Evolutionary conservation across 75 land plant species (phyloP).

Genomic region (Picea sitchensis): DNA sequence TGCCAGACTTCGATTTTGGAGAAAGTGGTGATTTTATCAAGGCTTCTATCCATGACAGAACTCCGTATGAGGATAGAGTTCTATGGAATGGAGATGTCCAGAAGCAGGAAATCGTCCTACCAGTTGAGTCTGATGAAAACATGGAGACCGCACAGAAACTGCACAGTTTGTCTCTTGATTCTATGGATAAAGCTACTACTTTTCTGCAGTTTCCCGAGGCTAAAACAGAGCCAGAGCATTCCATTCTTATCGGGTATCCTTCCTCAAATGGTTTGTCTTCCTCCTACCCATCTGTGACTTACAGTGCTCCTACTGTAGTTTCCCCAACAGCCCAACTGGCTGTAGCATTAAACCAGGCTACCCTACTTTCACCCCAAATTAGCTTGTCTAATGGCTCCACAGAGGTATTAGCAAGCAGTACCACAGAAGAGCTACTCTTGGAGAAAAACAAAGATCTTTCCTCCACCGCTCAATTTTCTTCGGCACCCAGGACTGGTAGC

Average conservation of each 20-base stretch:
- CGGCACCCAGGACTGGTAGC: not conserved
- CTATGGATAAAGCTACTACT: not conserved
- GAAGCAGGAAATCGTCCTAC: not conserved
- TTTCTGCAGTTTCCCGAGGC: not conserved
- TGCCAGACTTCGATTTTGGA: not conserved
- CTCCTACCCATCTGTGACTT: conserved; percentile 5
- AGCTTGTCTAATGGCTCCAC: not conserved
- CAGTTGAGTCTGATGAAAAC: conserved; percentile 3
- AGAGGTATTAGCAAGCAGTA: not conserved
- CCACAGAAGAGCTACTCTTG: not conserved
- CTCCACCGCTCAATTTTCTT: not conserved
- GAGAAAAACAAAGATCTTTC: not conserved
- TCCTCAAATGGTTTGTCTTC: not conserved
- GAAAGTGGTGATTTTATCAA: not conserved
- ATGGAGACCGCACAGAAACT: not conserved
- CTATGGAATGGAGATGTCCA: not conserved
- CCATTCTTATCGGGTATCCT: conserved; percentile 4
- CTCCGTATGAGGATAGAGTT: not conserved
- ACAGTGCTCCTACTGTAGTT: not conserved
- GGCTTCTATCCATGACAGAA: conserved; percentile 2
- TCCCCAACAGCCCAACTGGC: conserved; percentile 1
- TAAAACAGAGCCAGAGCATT: conserved; percentile 6
- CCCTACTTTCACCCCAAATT: not conserved
- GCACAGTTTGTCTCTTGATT: not conserved
- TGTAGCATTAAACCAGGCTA: not conserved